Evolutionary conservation across 2,329 filamentous ascomycete genomes (phyloP).

Genomic region (Magnaporthiopsis rhizophila): DNA sequence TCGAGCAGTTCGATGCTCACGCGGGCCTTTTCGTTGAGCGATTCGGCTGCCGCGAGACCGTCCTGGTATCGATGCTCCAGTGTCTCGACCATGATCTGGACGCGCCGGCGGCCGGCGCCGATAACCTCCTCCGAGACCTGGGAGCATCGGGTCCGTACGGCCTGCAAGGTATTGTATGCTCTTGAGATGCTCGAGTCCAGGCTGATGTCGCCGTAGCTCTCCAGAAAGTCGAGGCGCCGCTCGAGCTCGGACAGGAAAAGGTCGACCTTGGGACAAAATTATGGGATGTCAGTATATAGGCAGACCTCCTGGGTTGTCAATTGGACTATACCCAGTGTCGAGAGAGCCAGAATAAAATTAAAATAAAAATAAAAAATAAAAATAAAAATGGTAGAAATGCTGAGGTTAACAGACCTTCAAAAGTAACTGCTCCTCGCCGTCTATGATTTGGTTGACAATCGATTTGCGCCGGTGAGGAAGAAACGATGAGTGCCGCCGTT

Average conservation of each 20-base stretch:
- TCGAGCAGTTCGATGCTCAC: slow-evolving; percentile 84
- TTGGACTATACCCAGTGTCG: neutral
- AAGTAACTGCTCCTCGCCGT: slow-evolving; percentile 53
- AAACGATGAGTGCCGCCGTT: slow-evolving; percentile 50
- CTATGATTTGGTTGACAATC: slow-evolving; percentile 52
- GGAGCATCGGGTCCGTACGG: slow-evolving; percentile 81
- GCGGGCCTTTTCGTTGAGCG: slow-evolving; percentile 83
- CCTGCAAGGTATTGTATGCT: slow-evolving; percentile 77
- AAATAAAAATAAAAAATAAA: neutral
- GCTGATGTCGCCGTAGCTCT: slow-evolving; percentile 76
- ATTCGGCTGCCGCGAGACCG: slow-evolving; percentile 74
- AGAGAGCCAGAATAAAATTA: neutral
- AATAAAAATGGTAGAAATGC: neutral
- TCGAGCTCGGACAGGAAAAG: slow-evolving; percentile 80
- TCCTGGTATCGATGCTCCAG: slow-evolving; percentile 83
- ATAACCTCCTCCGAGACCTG: slow-evolving; percentile 85
- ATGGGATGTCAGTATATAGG: slow-evolving; percentile 1
- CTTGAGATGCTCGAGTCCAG: slow-evolving; percentile 78
- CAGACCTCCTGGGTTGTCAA: neutral
- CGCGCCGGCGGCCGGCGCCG: slow-evolving; percentile 73
- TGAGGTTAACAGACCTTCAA: slow-evolving; percentile 36
- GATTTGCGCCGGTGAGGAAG: slow-evolving; percentile 47
- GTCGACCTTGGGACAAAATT: slow-evolving; percentile 48
- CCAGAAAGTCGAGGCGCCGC: slow-evolving; percentile 76
- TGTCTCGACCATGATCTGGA: slow-evolving; percentile 87